Percentiles rank a stretch among this genome's conserved stretches.
Conservation (phyloP, 2,329 filamentous ascomycete species). For the Aspergillus ustus region DNA sequence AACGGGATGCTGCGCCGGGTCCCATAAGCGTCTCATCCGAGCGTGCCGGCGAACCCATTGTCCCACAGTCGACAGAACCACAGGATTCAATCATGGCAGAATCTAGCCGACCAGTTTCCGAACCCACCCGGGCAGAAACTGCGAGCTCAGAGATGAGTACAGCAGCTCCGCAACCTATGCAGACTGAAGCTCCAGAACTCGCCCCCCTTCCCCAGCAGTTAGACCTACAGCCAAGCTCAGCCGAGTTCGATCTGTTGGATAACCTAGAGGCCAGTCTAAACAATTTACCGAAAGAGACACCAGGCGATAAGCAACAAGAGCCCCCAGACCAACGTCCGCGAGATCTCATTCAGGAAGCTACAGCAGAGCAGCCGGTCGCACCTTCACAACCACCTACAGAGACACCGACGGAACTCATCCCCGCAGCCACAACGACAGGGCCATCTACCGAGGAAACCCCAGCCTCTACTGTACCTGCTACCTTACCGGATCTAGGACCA, state of each 20-base stretch:
- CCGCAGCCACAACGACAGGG: slow-evolving; percentile 8
- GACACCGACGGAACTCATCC: neutral
- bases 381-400: slow-evolving; percentile 6
- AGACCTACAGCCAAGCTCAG: slow-evolving; percentile 17
- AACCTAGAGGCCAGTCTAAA: slow-evolving; percentile 52
- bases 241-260: slow-evolving; percentile 52
- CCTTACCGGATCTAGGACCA: neutral
- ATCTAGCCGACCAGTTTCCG: slow-evolving; percentile 5
- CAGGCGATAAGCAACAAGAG: slow-evolving; percentile 13
- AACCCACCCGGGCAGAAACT: slow-evolving; percentile 8
- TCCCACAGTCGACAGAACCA: slow-evolving; percentile 18
- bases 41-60: neutral
- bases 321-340: slow-evolving; percentile 7
- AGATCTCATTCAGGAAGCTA: neutral
- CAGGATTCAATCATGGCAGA: slow-evolving; percentile 17
- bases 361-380: neutral
- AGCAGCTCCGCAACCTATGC: slow-evolving; percentile 7
- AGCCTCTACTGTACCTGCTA: slow-evolving; percentile 1
- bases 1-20: neutral
- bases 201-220: slow-evolving; percentile 22
- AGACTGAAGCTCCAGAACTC: slow-evolving; percentile 3
- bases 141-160: slow-evolving; percentile 14
- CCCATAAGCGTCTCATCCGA: neutral
- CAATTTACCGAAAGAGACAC: slow-evolving; percentile 12
- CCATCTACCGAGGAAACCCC: slow-evolving; percentile 1